Evolutionary conservation across 1,284 basidiomycete genomes (phyloP), one percentile per base, ranked within the genome.

Genomic region (Neonothopanus nambi): DNA sequence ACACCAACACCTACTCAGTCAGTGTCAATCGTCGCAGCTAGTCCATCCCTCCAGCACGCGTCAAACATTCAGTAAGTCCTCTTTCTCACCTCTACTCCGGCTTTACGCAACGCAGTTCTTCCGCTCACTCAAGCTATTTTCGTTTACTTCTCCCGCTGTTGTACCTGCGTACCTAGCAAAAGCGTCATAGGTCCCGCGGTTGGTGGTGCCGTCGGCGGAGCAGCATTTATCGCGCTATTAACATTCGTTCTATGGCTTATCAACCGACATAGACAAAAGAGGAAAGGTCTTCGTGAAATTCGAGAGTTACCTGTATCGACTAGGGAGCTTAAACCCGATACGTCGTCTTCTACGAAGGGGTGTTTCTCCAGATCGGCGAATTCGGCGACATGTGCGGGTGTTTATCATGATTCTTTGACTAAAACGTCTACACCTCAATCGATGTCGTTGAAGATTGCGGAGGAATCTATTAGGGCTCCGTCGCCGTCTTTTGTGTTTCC

Each of bases 171-270:
- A 18, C 2, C n/a, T 28, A 39, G 48, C n/a, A 28, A 20, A 35
- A 51, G n/a, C 38, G 35, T 51, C 6, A 17, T 56, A 15, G 49
- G 45, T 8, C 49, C 26, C 13, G 54, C 49, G 15, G 37, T 56
- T 12, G 54, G 54, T 23, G 54, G 54, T 2, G 38, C 54, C 15
- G 28, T 56, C 12, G 54, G 54, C 12, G 54, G 54, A 9, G 37
- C 24, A 15, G 23, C 43, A 21, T 42, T 55, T 18, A 21, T 55
- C 15, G 13, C 37, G 13, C 24, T 47, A 3, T 2, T 46, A 9
- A 37, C 35, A n/a, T 33, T 51, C 15, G 15, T 51, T 3, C 23
- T 45, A 6, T 23, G 28, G 5, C 20, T 30, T 21, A n/a, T 46
- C 13, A 41, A 48, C 26, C 48, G 44, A 11, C 15, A 37, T 13